Base-by-base conservation (phyloP, 345 rosid genomes). In the Citrus reticulata region DNA sequence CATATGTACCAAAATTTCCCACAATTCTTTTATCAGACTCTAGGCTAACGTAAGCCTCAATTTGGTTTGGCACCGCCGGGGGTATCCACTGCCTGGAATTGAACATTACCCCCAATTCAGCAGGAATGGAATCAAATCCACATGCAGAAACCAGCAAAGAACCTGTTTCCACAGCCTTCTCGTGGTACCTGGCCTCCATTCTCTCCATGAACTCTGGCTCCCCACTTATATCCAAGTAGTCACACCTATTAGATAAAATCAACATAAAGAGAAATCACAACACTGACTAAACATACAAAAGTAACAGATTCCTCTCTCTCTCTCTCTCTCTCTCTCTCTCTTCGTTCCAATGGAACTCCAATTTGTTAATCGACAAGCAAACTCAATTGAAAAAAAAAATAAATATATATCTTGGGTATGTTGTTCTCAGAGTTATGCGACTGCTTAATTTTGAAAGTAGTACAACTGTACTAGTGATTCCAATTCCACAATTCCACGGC, bases 201-300 rank as follows among this genome's bases (percentile, higher is more conserved):
- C 82, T 85, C 91, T 93, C 98, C 94, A 93, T 93, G 74, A 93
- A 95, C 88, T 93, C 98, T 24, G 98, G 95, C 81, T 95, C 97
- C 70, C 98, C 98, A 85, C 90, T 84, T 75, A 91, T 95, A 85
- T 95, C 98, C 93, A 95, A 82, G 86, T 95, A 95, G 87, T 95
- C 97, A 79, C 94, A 89, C 78, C 95, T 87, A 82, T 37, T 20
- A 54, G 40, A 29, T n/a, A 59, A 7, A 60, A 68, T 9, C 72
- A 4, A 55, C 59, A 76, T 39, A 25, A 4, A 49, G 19, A 24
- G 42, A 39, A 40, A 40, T 68, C 55, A 40, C 72, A 14, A n/a
- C 30, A 42, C 9, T 46, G 17, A 46, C 17, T 11, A 40, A 1
- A 68, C 72, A 68, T 40, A 40, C 25, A 39, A 40, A 24, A 5